Base-by-base conservation (phyloP, 2,329 filamentous ascomycete species). In the Penicillium sp. region DNA sequence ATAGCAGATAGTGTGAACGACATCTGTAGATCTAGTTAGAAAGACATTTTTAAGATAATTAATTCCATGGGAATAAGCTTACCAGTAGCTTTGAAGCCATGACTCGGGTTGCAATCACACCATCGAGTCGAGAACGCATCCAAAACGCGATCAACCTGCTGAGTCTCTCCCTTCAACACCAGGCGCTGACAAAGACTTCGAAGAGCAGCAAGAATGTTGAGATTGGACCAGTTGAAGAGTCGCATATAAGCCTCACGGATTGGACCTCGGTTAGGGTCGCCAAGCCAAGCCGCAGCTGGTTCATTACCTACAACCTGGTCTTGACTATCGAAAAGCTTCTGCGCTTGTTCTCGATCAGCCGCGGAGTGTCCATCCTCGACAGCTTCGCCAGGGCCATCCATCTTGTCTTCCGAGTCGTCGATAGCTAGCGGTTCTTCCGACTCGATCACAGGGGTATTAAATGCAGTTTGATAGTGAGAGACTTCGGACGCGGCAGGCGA, bases 1-100 rank as follows among this genome's bases (percentile, higher is more conserved):
- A 72, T 97, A 99, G 74, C 91, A 95, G 58, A 97, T 95, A 20
- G 92, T 97, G 70, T 99, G 93, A 15, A 99, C 92, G 41, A 97
- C 89, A 75, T 97, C 93, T 89, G 65, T 7, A 26, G 8, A 37
- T 27, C 18, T 58, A n/a, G 79, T 62, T 76, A 73, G 57, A 62
- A 54, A 18, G 26, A 41, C 10, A 42, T 29, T 39, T 15, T 39
- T 13, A 40, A 49, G 13, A 12, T 10, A 24, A 45, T 7, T 18
- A 21, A 12, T 24, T 39, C 8, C 21, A 18, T 2, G 9, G 17
- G 21, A 8, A 12, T 41, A 29, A 30, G 72, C 85, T 75, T 79
- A 92, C 90, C 90, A 61, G 80, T 84, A 49, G 88, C 85, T 73
- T 94, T 97, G 80, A 97, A 99, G 12, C 93, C 92, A 72, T 99